Base-by-base conservation (phyloP, 108 stramenopile genomes). In the Asterionellopsis glacialis region DNA sequence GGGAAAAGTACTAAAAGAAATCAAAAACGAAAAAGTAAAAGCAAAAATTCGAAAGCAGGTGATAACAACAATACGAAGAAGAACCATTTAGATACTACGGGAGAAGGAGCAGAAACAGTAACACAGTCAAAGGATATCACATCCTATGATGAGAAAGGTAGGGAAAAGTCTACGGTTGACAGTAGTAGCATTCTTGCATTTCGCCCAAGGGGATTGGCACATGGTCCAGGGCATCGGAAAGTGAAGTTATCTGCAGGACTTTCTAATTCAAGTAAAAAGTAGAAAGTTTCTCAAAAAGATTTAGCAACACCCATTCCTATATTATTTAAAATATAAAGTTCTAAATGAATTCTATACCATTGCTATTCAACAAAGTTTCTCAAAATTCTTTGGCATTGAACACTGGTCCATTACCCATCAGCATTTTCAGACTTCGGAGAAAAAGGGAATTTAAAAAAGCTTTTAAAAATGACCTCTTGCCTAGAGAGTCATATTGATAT, bases 1-100 rank as follows among this genome's bases (percentile, higher is more conserved):
- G 87, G 87, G 18, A 90, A 85, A 60, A 72, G 53, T 19, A 69
- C 83, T 39, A 90, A 88, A 55, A 54, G 72, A 21, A 88, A 84
- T 47, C 23, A 63, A 40, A 69, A 70, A 45, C 69, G 67, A 33
- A 77, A 74, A 45, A 69, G 75, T 38, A 15, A n/a, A n/a, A n/a
- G n/a, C n/a, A n/a, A n/a, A n/a, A n/a, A 6, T 14, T 18, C 61
- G 52, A 26, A 25, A 54, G 52, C 9, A 54, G 52, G 52, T 7
- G 7, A 33, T 7, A 16, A 47, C 45, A 1, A 16, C 19, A 2
- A 21, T 5, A 47, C 1, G 2, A 16, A 2, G 6, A 1, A 47
- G 19, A 19, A 9, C 19, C 45, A 47, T 16, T 4, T 9, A 4
- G 9, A 2, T 19, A 21, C 45, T 19, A 2, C 19, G 2, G 19